Base-by-base conservation (phyloP, 148 eudicot genomes). In the Rhododendron henanense region DNA sequence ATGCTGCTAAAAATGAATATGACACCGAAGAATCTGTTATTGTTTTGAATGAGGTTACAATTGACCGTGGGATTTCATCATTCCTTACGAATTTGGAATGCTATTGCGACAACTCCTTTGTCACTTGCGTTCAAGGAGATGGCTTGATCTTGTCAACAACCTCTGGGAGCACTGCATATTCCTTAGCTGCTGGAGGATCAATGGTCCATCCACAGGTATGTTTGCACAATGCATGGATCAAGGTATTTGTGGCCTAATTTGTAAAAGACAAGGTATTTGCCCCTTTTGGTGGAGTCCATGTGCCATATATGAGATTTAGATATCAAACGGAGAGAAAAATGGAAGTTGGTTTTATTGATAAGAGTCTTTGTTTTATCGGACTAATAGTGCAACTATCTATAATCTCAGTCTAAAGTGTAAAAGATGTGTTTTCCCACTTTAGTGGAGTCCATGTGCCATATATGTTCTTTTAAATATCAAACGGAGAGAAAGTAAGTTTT, bases 91-190 rank as follows among this genome's bases (percentile, higher is more conserved):
- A 97, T 87, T 90, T 97, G 75, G 99, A 95, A 85, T 97, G 99
- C 92, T 97, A 95, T 63, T 94, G 95, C 39, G 99, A 97, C 87
- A 88, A 93, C 88, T 92, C 93, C 39, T 97, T 97, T 73, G 95
- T 97, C 84, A 97, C 99, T 0, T 89, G 93, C n/a, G 98, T 97
- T 47, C 99, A 97, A 93, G 99, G 99, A 59, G 99, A 97, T 81
- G 99, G 99, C 59, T 88, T 97, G 85, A 97, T 97, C 51, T 87
- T 97, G 87, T 95, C 98, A 50, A 97, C 98, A 25, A 94, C 99
- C 21, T 96, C 99, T 82, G 99, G 99, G 59, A 96, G 99, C 86
- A 96, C 99, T 48, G 99, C 99, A n/a, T 96, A 96, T 90, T 96
- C 99, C 81, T 91, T 96, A 84, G 99, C 99, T 11, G 98, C 99